Evolutionary conservation across 1,284 basidiomycete genomes (phyloP).

Genomic region (Violaceomyces palustris): DNA sequence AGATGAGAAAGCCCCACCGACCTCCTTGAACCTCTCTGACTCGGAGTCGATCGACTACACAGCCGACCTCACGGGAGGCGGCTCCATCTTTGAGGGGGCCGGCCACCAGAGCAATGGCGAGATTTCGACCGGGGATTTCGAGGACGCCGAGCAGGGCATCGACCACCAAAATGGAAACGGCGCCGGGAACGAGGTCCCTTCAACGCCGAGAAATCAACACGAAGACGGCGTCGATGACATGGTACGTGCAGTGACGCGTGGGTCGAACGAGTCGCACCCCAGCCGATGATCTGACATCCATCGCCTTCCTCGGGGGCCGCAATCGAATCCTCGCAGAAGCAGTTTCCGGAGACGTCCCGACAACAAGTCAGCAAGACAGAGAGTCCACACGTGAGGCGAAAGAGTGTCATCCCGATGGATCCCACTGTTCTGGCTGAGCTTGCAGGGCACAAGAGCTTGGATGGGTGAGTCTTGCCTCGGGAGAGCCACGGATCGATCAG

Average conservation of each 20-base stretch:
- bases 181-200: constrained; percentile 1
- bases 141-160: constrained; percentile 30
- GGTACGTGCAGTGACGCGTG: constrained; percentile 20
- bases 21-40: constrained; percentile 29
- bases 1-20: constrained; percentile 35
- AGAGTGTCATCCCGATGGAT: constrained; percentile 54
- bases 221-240: constrained; percentile 34
- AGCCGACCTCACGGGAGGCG: constrained; percentile 23
- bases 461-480: constrained; percentile 10
- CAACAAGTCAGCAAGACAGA: constrained; percentile 27
- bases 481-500: too few species aligned
- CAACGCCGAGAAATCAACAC: constrained; percentile 1
- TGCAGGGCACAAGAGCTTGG: constrained; percentile 49
- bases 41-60: constrained; percentile 29
- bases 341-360: constrained; percentile 33
- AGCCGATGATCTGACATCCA: neutral
- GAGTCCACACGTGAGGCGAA: constrained; percentile 45
- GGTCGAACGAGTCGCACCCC: too few species aligned
- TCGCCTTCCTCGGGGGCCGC: neutral
- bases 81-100: constrained; percentile 17
- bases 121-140: constrained; percentile 42
- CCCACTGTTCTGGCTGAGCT: constrained; percentile 53
- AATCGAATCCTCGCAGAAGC: constrained; percentile 5
- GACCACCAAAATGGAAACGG: constrained; percentile 1
- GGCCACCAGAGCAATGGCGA: constrained; percentile 31